Base-by-base conservation (phyloP, 2,329 filamentous ascomycete species). In the Verticillium zaregamsianum region DNA sequence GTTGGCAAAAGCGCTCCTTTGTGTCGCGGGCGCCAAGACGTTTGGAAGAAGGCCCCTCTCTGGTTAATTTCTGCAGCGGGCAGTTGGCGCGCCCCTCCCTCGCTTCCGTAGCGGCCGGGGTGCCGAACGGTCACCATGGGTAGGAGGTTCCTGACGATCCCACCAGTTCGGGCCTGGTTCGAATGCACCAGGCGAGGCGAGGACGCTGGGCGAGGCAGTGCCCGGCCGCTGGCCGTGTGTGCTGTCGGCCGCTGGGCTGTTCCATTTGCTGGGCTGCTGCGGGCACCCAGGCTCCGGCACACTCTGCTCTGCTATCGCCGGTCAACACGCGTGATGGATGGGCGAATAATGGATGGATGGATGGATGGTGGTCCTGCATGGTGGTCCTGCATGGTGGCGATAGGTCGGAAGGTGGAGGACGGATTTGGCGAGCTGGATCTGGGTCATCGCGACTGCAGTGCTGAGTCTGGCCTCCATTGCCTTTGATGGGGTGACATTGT, bases 111-210 rank as follows among this genome's bases (percentile, higher is more conserved):
- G 57, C 40, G 58, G 40, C 58, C 58, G 40, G 49, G 28, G 45
- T 17, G 31, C 31, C 58, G 40, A 59, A 52, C 45, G 20, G 20
- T 59, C 25, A 33, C 15, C 15, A 35, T 25, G 58, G 40, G 39
- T n/a, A 28, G 9, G 45, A 23, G 20, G 58, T 59, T 52, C 58
- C 58, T 59, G 58, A 52, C 58, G 58, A 59, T 59, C 58, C 15
- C 57, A 33, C 37, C 57, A 17, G 25, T 25, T 33, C 25, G 25
- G 57, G 39, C 25, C 25, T 52, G 58, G 39, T 37, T 15, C 31
- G 7, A 23, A 58, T 58, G 57, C 57, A 58, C 35, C 14, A 32
- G 15, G 20, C n/a, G 45, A 52, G 17, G 37, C 37, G 45, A 58
- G 35, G 57, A 40, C 31, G 20, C 25, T 58, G 57, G 57, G 33